These are phyloP conservation scores for Vaccinium macrocarpon DNA, from an alignment of 148 eudicot genomes.

Conservation along the genomic window DNA sequence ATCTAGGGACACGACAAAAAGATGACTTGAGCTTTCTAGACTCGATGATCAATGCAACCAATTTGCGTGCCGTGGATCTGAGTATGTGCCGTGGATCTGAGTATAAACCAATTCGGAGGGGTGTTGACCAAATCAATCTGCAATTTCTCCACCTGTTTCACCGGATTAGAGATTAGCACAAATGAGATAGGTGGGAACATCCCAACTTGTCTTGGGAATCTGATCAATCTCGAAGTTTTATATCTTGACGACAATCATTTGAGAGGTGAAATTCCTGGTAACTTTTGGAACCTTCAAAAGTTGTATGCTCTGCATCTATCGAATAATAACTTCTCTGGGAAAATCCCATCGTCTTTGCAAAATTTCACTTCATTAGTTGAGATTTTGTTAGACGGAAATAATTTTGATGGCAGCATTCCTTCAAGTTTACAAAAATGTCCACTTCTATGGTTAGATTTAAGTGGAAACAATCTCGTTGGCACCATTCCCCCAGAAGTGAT, in stretches of 20 bases:
- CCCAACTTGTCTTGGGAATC: neutral
- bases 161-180: fast-evolving
- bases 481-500: neutral
- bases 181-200: neutral
- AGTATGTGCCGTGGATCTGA: neutral
- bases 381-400: neutral
- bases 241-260: neutral
- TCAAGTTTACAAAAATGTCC: neutral
- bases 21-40: neutral
- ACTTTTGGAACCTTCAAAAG: neutral
- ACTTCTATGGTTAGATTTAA: neutral
- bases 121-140: neutral
- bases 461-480: neutral
- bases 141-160: neutral
- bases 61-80: neutral
- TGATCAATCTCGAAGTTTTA: neutral
- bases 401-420: conserved; percentile 6
- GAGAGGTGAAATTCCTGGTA: neutral
- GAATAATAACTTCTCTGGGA: neutral
- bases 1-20: neutral
- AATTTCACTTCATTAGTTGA: neutral
- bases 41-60: neutral
- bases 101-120: neutral
- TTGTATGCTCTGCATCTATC: neutral
- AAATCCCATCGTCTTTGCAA: neutral